Base-by-base conservation (phyloP, 179 eudicot species). In the Beta lomatogona region DNA sequence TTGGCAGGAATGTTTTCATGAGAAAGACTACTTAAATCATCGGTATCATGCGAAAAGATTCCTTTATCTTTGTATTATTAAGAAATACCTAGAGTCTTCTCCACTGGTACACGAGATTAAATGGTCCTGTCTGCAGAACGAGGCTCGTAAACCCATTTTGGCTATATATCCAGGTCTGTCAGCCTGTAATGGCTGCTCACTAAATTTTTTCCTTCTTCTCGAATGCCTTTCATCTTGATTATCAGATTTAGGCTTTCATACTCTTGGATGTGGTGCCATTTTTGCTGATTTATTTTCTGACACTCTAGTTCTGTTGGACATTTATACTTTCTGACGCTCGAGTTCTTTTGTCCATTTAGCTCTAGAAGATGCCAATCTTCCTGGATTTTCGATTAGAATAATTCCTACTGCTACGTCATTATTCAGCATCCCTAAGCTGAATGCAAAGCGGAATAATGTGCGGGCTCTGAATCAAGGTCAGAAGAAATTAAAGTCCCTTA, bases 41-140 rank as follows among this genome's bases (percentile, higher is more conserved):
- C 90, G 98, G 58, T 95, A 94, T 87, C 96, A 94, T 90, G 98
- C 95, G 79, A 95, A 95, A 89, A 91, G 99, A 83, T 94, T 89
- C 79, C 96, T 95, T 25, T 95, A 95, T 82, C 95, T 95, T 41
- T 89, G 96, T 81, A 77, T 90, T 55, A 86, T 95, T 73, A 95
- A 94, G 89, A 94, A 88, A 84, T 85, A 94, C 85, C 82, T 95
- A 82, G 76, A 87, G 79, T 77, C 84, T 59, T 94, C 94, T 82
- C 78, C 91, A 22, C 46, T 80, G 61, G 54, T 84, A 61, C 81
- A 85, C 67, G 90, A 87, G 86, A 86, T 92, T 54, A 89, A 87
- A 80, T 92, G 98, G 99, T 86, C 89, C 12, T 79, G 84, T 64
- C 88, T 94, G 66, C 98, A 95, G 69, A 94, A 92, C 79, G 98